Evolutionary conservation across 768 basidiomycete species (phyloP), one percentile per base, ranked within the genome.

Genomic region (Mycena amicta): DNA sequence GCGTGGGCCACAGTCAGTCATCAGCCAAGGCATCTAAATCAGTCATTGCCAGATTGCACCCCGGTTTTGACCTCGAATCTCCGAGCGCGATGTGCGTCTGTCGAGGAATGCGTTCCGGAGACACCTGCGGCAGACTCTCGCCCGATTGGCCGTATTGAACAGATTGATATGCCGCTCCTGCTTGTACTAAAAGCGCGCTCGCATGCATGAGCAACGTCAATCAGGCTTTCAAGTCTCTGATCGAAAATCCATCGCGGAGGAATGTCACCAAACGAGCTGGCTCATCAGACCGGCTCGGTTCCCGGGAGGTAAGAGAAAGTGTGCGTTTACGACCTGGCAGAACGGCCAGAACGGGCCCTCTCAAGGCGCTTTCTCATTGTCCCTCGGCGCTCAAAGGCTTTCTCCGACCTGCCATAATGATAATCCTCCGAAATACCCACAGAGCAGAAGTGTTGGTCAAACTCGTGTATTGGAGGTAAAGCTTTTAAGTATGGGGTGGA

Each of bases 401-500:
- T n/a, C n/a, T n/a, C n/a, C n/a, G n/a, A n/a, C n/a, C n/a, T n/a
- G n/a, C n/a, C n/a, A n/a, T n/a, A n/a, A n/a, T n/a, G n/a, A n/a
- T n/a, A n/a, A n/a, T n/a, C n/a, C n/a, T n/a, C n/a, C n/a, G n/a
- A n/a, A n/a, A n/a, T n/a, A n/a, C n/a, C n/a, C n/a, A n/a, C n/a
- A n/a, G n/a, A n/a, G n/a, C n/a, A n/a, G n/a, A n/a, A n/a, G n/a
- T n/a, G n/a, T n/a, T n/a, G n/a, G n/a, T n/a, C n/a, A n/a, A n/a
- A 62, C 57, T 39, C 59, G 59, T 64, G 62, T 63, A 60, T 64
- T 57, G 30, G 8, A 29, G 23, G 43, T 20, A 37, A 41, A 56
- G 58, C 50, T 61, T n/a, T 56, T 40, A 57, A 59, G 46, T 53
- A 63, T 63, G 52, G 54, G n/a, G 40, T 59, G 55, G 53, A 56